Percentiles rank a stretch among this genome's conserved stretches.
Conservation (phyloP, 495 filamentous ascomycete species). For the Neurospora tetrasperma region DNA sequence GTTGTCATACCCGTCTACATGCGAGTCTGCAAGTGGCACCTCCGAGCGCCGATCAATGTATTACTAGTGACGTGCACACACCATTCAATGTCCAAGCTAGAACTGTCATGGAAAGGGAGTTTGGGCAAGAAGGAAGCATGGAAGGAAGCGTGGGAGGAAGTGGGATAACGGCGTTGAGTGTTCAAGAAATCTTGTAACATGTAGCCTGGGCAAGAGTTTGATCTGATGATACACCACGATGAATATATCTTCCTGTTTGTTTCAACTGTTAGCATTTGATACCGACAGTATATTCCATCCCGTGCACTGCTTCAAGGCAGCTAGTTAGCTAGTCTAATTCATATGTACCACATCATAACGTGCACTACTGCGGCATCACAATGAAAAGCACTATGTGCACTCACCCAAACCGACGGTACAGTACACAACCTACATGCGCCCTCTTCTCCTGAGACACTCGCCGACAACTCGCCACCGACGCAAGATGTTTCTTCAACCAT, state of each 20-base stretch:
- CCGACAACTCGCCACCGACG: background rate
- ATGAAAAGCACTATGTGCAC: background rate
- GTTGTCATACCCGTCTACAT: background rate
- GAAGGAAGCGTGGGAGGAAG: background rate
- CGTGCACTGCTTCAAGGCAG: background rate
- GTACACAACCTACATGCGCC: background rate
- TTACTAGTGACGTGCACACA: background rate
- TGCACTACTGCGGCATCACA: background rate
- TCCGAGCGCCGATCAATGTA: background rate
- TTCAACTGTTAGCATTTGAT: background rate
- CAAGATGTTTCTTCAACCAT: background rate
- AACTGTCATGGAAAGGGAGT: background rate
- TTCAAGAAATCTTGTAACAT: background rate
- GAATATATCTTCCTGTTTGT: background rate
- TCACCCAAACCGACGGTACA: background rate
- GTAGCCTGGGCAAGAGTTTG: background rate
- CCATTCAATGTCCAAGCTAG: background rate
- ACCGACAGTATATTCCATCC: background rate
- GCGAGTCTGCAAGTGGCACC: background rate
- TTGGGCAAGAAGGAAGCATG: background rate
- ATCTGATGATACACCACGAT: background rate
- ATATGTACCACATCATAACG: background rate
- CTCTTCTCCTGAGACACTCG: background rate
- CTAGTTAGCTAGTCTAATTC: background rate
- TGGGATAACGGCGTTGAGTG: background rate